phyloP scores from a whole-genome alignment of 352 stramenopile genomes.

The Phytophthora capsici region DNA sequence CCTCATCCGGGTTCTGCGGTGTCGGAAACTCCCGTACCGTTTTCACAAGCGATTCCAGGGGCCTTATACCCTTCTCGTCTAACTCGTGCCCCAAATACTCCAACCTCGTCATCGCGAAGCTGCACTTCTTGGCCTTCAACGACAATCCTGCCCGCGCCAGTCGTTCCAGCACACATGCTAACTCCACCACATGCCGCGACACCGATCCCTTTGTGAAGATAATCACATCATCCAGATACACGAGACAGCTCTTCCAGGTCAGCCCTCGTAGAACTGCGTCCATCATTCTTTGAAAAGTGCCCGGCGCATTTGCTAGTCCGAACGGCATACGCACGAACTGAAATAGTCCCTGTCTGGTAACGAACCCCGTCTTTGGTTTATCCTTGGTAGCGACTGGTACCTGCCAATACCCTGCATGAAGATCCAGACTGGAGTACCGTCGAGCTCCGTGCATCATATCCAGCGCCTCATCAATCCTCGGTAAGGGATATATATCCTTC shows the following conservation, averaged over 20 bases:
- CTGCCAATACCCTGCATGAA: background rate
- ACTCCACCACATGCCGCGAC: background rate
- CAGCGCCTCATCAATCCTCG: background rate
- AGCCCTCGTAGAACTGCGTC: background rate
- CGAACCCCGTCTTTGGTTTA: background rate
- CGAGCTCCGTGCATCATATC: background rate
- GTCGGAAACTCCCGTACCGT: slow-evolving; percentile 10
- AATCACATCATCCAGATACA: background rate
- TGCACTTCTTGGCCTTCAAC: slow-evolving; percentile 26
- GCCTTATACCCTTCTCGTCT: slow-evolving; percentile 6
- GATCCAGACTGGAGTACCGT: background rate
- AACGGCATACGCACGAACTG: background rate
- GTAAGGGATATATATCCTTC: background rate
- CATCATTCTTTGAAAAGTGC: background rate
- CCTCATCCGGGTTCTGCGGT: background rate
- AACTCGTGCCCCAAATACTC: slow-evolving; percentile 41
- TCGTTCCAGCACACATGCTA: background rate
- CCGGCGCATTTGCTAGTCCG: background rate
- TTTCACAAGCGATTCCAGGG: slow-evolving; percentile 7
- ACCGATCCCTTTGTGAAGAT: background rate
- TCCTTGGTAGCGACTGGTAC: background rate
- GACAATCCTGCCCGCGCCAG: background rate
- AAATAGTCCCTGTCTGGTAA: background rate
- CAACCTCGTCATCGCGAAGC: slow-evolving; percentile 11
- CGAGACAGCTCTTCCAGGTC: background rate